A percentile compares a stretch with the other conserved stretches of the same genome.
Conservation (phyloP, 1,139 yeast genomes). For the Scheffersomyces lignicola region DNA sequence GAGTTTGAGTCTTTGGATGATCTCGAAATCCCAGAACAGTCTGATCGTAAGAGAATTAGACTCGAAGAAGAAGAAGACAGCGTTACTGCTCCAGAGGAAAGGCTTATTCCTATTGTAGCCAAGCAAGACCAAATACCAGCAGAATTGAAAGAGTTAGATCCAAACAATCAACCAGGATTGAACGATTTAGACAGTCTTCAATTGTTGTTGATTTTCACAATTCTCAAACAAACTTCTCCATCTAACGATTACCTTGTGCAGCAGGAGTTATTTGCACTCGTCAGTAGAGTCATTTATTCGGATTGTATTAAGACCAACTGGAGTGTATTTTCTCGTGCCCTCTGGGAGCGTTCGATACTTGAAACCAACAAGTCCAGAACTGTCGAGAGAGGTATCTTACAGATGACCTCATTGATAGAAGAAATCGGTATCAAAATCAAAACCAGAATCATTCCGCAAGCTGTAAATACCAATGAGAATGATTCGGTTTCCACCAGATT, state of each 20-base stretch:
- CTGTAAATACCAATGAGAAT: constrained; percentile 21
- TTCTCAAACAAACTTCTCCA: constrained; percentile 72
- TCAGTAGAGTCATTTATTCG: constrained; percentile 65
- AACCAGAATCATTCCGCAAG: constrained; percentile 58
- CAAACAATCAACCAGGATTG: constrained; percentile 78
- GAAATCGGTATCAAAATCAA: constrained; percentile 76
- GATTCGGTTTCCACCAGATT: constrained; percentile 53
- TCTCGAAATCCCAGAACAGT: constrained; percentile 32
- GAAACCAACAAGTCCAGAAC: constrained; percentile 84
- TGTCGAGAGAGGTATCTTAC: constrained; percentile 89
- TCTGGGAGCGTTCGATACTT: constrained; percentile 86
- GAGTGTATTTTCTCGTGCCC: constrained; percentile 76
- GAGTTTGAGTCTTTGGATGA: constrained; percentile 61
- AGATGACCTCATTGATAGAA: constrained; percentile 89
- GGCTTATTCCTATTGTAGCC: constrained; percentile 59
- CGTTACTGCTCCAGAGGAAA: constrained; percentile 29
- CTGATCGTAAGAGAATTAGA: constrained; percentile 40
- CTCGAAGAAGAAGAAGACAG: constrained; percentile 30
- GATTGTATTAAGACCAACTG: constrained; percentile 58
- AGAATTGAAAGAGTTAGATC: constrained; percentile 59
- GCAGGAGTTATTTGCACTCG: constrained; percentile 78
- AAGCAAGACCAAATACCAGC: constrained; percentile 65
- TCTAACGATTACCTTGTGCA: constrained; percentile 67
- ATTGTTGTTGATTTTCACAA: constrained; percentile 64
- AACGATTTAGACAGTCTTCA: constrained; percentile 72